These are phyloP conservation scores for Cerioporus squamosus DNA, from an alignment of 1,284 basidiomycete genomes.

Conservation along the genomic window DNA sequence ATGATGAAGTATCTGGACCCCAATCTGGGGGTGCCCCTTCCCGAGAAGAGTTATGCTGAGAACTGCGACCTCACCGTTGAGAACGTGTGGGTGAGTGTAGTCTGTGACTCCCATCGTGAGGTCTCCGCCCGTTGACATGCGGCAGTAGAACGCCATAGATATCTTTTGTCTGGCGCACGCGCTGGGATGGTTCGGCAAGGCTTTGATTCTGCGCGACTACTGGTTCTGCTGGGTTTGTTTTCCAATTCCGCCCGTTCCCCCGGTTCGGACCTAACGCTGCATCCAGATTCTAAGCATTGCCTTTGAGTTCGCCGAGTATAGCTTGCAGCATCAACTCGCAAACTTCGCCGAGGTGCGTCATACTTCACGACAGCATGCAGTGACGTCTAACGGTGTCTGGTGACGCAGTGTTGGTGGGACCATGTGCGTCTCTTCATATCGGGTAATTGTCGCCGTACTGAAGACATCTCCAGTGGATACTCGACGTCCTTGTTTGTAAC, in stretches of 20 bases:
- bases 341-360: conserved; percentile 79
- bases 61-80: conserved; percentile 68
- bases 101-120: conserved; percentile 11
- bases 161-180: conserved; percentile 85
- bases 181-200: conserved; percentile 87
- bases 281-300: conserved; percentile 79
- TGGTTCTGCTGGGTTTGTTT: conserved; percentile 84
- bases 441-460: conserved; percentile 12
- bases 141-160: conserved; percentile 69
- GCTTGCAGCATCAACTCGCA: conserved; percentile 79
- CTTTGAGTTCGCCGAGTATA: conserved; percentile 86
- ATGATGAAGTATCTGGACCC: conserved; percentile 82
- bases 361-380: conserved; percentile 16
- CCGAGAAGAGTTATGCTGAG: conserved; percentile 84
- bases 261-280: conserved; percentile 1
- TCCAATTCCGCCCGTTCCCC: conserved; percentile 1
- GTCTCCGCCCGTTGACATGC: conserved; percentile 7
- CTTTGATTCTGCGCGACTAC: conserved; percentile 83
- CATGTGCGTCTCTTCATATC: conserved; percentile 58
- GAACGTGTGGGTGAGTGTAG: conserved; percentile 66
- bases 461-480: conserved; percentile 63
- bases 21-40: conserved; percentile 69
- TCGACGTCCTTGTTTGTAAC: conserved; percentile 85
- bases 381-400: conserved; percentile 12
- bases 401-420: conserved; percentile 82